Conservation (phyloP, 345 rosid genomes). For the Populus pruinosa region DNA sequence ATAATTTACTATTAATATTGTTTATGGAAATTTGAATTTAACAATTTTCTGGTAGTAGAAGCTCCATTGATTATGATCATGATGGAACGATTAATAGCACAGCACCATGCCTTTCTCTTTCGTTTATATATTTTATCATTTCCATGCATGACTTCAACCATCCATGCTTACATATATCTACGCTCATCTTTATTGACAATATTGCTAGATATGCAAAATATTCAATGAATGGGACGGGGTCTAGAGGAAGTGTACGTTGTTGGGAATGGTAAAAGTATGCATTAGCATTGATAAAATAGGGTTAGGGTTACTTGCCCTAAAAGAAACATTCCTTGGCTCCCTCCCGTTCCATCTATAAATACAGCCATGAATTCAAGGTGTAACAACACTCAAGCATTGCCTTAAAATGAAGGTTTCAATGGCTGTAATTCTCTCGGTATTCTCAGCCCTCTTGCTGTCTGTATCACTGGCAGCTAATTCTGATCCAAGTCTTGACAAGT, state of each 20-base stretch:
- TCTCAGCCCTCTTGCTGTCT: neutral
- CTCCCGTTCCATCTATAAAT: neutral
- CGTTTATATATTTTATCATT: too few species aligned
- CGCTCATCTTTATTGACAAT: neutral
- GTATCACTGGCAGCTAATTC: neutral
- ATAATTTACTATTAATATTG: too few species aligned
- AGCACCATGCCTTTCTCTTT: too few species aligned
- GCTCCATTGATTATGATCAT: too few species aligned
- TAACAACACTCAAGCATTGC: neutral
- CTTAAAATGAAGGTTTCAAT: neutral
- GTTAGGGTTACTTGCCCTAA: neutral
- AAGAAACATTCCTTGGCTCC: neutral
- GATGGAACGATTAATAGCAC: too few species aligned
- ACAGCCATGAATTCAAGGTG: neutral
- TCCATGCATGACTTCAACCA: too few species aligned
- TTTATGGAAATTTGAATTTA: too few species aligned
- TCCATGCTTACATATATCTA: too few species aligned
- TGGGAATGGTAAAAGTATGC: neutral
- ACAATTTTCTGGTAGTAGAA: too few species aligned
- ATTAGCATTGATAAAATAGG: neutral
- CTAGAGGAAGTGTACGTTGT: neutral
- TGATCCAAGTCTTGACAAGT: neutral
- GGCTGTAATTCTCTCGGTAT: neutral
- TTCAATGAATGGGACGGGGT: neutral
- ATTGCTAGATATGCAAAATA: neutral